phyloP scores from a whole-genome alignment of 805 yeast species.

The Candida broadrunensis region DNA sequence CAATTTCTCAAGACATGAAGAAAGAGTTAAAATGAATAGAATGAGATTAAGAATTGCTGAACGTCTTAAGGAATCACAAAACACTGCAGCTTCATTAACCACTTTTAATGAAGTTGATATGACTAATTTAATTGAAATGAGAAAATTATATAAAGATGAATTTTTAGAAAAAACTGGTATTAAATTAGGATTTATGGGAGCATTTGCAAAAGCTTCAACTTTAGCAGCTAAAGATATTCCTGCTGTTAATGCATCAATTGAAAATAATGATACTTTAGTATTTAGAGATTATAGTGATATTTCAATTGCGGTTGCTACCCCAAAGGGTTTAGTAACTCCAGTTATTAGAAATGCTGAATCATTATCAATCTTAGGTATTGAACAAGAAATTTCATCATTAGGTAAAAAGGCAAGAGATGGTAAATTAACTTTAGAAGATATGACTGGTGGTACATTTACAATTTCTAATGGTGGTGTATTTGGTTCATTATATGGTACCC shows the following conservation, averaged over 20 bases:
- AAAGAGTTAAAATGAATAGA: constrained; percentile 96
- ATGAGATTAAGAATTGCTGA: constrained; percentile 99
- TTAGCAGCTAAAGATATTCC: constrained; percentile 94
- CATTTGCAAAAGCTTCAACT: constrained; percentile 89
- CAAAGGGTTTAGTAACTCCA: constrained; percentile 98
- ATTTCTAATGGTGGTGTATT: constrained; percentile 99
- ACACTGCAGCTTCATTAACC: constrained; percentile 96
- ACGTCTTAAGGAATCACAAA: constrained; percentile 98
- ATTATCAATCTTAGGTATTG: constrained; percentile 81
- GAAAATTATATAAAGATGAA: constrained; percentile 96
- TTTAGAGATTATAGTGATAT: constrained; percentile 96
- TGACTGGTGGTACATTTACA: constrained; percentile 99
- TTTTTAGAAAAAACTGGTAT: constrained; percentile 88
- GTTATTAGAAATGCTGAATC: constrained; percentile 97
- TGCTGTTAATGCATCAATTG: constrained; percentile 93
- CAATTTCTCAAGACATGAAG: constrained; percentile 76
- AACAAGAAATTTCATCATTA: constrained; percentile 74
- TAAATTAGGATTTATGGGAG: constrained; percentile 98
- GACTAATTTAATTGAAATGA: constrained; percentile 87
- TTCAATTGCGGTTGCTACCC: constrained; percentile 97
- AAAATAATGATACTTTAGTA: constrained; percentile 86
- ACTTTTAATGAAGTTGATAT: constrained; percentile 98
- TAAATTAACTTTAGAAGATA: constrained; percentile 93
- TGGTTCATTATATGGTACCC: constrained; percentile 97
- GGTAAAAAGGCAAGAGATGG: constrained; percentile 96